phyloP scores from a whole-genome alignment of 2,329 filamentous ascomycete species.

The Clarireedia homoeocarpa region DNA sequence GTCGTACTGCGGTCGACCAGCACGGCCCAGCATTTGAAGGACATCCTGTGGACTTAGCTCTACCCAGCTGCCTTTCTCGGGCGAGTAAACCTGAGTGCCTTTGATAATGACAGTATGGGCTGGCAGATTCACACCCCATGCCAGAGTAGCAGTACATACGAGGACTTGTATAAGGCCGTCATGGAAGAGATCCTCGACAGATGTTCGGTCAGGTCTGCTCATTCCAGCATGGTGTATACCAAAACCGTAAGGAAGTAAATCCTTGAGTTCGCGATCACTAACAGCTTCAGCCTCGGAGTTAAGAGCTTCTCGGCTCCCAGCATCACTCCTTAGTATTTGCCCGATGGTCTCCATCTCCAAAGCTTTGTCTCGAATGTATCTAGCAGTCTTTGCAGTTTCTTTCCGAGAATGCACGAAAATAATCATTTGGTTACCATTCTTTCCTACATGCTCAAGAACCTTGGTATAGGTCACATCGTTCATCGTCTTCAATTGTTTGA shows the following conservation, averaged over 20 bases:
- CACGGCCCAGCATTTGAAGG: slow-evolving; percentile 95
- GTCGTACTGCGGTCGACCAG: slow-evolving; percentile 91
- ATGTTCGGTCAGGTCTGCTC: slow-evolving; percentile 87
- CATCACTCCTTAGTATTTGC: slow-evolving; percentile 83
- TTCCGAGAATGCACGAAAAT: slow-evolving; percentile 98
- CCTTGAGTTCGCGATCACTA: slow-evolving; percentile 82
- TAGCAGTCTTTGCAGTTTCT: slow-evolving; percentile 95
- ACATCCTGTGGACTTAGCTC: slow-evolving; percentile 97
- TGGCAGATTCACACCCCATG: slow-evolving; percentile 97
- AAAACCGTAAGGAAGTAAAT: slow-evolving; percentile 90
- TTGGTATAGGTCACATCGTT: slow-evolving; percentile 98
- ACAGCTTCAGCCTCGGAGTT: slow-evolving; percentile 77
- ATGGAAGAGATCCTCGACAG: slow-evolving; percentile 90
- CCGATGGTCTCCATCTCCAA: slow-evolving; percentile 96
- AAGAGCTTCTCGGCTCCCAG: slow-evolving; percentile 81
- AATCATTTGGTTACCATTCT: slow-evolving; percentile 92
- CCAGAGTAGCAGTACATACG: slow-evolving; percentile 94
- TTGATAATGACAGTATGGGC: slow-evolving; percentile 99
- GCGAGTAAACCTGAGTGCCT: slow-evolving; percentile 94
- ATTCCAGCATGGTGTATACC: slow-evolving; percentile 98
- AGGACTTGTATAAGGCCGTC: slow-evolving; percentile 90
- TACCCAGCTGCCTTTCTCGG: slow-evolving; percentile 97
- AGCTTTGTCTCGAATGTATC: slow-evolving; percentile 92
- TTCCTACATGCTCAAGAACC: slow-evolving; percentile 90
- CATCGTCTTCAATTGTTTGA: slow-evolving; percentile 98